These are phyloP conservation scores for Populus simonii DNA, from an alignment of 345 rosid genomes.

Conservation along the genomic window DNA sequence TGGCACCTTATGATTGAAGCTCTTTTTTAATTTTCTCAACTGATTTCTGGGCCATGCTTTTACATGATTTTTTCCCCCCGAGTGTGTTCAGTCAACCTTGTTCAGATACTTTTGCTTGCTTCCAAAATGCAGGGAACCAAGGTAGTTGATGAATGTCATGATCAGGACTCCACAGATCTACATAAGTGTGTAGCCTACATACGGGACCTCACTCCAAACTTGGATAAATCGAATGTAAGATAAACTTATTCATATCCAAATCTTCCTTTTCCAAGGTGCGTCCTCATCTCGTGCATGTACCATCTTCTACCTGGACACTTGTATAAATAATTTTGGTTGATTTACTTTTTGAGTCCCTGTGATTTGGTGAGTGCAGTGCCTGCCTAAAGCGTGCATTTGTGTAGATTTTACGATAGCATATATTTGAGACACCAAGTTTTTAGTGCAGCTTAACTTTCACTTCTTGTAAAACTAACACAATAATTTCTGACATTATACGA, in stretches of 20 bases:
- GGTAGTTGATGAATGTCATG: constrained; percentile 70
- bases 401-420: neutral
- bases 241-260: neutral
- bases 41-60: neutral
- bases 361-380: neutral
- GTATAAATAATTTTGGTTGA: neutral
- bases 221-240: constrained; percentile 57
- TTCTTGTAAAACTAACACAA: neutral
- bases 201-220: constrained; percentile 38
- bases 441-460: neutral
- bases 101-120: constrained; percentile 19
- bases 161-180: constrained; percentile 96
- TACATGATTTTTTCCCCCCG: neutral
- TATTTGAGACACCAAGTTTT: neutral
- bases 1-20: neutral
- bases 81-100: neutral
- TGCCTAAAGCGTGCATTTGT: neutral
- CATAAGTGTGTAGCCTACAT: constrained; percentile 73
- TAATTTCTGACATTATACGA: neutral
- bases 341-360: neutral
- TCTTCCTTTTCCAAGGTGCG: neutral
- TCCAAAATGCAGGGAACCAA: constrained; percentile 63
- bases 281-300: neutral
- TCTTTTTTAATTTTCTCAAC: neutral
- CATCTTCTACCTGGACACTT: neutral